A percentile compares a stretch with the other conserved stretches of the same genome.
phyloP scores from a whole-genome alignment of 345 rosid genomes.

The Rhizophora apiculata region DNA sequence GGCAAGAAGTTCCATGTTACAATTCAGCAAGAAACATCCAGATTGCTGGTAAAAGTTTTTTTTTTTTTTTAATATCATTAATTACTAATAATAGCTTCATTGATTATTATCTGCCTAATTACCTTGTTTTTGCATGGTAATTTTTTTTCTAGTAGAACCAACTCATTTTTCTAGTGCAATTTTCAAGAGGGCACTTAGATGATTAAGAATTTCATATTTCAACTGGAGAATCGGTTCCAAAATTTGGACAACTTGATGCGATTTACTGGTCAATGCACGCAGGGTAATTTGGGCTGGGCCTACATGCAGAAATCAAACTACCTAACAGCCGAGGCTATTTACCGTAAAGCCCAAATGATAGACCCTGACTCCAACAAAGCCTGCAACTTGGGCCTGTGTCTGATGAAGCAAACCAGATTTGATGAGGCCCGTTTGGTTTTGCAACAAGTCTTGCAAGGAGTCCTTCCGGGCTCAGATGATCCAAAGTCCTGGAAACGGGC shows the following conservation, averaged over 20 bases:
- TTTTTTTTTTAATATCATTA: neutral
- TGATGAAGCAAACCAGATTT: constrained; percentile 62
- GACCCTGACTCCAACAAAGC: constrained; percentile 92
- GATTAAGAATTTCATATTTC: too few relatives aligned
- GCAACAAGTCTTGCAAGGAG: constrained; percentile 35
- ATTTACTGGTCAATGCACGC: neutral
- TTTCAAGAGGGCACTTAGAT: too few relatives aligned
- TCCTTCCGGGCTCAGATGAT: constrained; percentile 59
- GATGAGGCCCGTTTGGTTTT: constrained; percentile 52
- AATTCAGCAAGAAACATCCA: constrained; percentile 76
- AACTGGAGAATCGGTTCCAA: too few relatives aligned
- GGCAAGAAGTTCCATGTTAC: constrained; percentile 96
- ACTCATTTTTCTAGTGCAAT: too few relatives aligned
- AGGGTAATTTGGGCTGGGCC: constrained; percentile 99
- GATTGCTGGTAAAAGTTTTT: constrained; percentile 54
- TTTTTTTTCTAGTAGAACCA: too few relatives aligned
- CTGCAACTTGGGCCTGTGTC: constrained; percentile 66
- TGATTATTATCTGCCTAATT: neutral
- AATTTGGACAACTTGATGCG: too few relatives aligned
- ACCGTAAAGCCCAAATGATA: constrained; percentile 75
- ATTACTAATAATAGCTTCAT: neutral
- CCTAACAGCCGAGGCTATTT: constrained; percentile 80
- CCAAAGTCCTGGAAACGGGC: constrained; percentile 49
- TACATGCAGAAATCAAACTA: constrained; percentile 86
- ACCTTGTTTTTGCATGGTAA: too few relatives aligned